Percentiles rank a stretch among this genome's conserved stretches.
These are phyloP conservation scores for Pelagomonas calceolata DNA, from an alignment of 108 stramenopile species.

Conservation along the genomic window DNA sequence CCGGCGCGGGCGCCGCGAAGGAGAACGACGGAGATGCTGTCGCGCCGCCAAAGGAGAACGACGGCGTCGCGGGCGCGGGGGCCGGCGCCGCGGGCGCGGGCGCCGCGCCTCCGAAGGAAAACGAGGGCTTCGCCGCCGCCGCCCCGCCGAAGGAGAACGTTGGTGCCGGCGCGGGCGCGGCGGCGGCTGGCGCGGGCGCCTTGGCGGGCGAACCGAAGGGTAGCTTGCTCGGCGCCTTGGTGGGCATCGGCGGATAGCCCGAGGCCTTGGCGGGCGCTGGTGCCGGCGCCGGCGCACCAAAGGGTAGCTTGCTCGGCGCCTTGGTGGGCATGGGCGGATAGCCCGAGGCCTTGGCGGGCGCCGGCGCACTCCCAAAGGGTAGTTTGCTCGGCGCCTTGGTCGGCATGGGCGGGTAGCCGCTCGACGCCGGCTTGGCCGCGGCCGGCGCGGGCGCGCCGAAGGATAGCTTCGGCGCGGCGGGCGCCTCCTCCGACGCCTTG, in stretches of 20 bases:
- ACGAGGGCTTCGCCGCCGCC: neutral
- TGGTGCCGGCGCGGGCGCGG: neutral
- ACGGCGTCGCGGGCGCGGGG: neutral
- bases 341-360: neutral
- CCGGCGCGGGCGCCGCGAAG: neutral
- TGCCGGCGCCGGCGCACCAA: neutral
- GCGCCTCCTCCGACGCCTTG: neutral
- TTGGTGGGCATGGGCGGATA: slow-evolving; percentile 49
- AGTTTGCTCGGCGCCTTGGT: slow-evolving; percentile 32
- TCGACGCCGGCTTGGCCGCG: neutral
- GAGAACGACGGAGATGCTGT: neutral
- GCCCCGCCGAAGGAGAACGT: neutral
- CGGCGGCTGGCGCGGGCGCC: neutral
- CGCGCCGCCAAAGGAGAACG: neutral
- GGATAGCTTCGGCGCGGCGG: neutral
- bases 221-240: slow-evolving; percentile 30
- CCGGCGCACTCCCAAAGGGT: neutral
- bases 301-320: slow-evolving; percentile 26
- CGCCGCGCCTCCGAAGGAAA: neutral
- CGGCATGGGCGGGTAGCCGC: slow-evolving; percentile 46
- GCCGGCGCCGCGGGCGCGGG: neutral
- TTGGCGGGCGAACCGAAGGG: neutral
- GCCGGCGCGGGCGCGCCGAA: neutral
- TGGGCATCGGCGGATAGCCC: slow-evolving; percentile 46
- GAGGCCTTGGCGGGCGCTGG: neutral